Base-by-base conservation (phyloP, 768 basidiomycete species). In the Lactarius trivialis region DNA sequence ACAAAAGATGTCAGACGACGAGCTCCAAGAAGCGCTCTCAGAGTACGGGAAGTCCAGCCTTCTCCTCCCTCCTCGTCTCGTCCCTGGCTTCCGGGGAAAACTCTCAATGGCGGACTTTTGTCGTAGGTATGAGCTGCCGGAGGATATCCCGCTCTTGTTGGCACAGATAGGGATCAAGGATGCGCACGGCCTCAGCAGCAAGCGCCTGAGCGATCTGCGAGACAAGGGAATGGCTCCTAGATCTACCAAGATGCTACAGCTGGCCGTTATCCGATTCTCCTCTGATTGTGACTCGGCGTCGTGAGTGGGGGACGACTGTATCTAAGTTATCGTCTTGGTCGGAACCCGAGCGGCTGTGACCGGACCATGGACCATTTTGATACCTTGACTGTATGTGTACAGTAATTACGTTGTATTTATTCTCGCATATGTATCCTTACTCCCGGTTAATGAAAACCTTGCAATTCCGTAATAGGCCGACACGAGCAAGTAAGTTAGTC, bases 1-100 rank as follows among this genome's bases (percentile, higher is more conserved):
- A 3, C 15, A 17, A 49, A 52, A 63, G 61, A 63, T 63, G 61
- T 59, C 57, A 26, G 57, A 63, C 3, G 53, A 32, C 15, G 61
- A 63, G 45, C 56, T 63, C n/a, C 41, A 58, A 37, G 52, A 45
- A 4, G 61, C 56, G 8, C 52, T 63, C 7, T 43, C 51, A 2
- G 52, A 58, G 17, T 28, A 63, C 34, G 37, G 6, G 28, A 19
- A 11, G 7, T 54, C 61, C 15, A 51, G 52, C 43, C 45, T 63
- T 34, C 56, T 63, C 30, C 56, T 63, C 9, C 61, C 61, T 28
- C 33, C 50, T 14, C 41, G 56, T 5, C 56, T 63, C 34, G 15
- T 26, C 33, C 61, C 57, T 14, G 56, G 57, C 11, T 48, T 49
- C 52, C 45, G 34, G 19, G 57, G 61, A 0, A 63, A 54, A 30